Conservation (phyloP, 345 rosid genomes). For the Lenwebbia sp. region DNA sequence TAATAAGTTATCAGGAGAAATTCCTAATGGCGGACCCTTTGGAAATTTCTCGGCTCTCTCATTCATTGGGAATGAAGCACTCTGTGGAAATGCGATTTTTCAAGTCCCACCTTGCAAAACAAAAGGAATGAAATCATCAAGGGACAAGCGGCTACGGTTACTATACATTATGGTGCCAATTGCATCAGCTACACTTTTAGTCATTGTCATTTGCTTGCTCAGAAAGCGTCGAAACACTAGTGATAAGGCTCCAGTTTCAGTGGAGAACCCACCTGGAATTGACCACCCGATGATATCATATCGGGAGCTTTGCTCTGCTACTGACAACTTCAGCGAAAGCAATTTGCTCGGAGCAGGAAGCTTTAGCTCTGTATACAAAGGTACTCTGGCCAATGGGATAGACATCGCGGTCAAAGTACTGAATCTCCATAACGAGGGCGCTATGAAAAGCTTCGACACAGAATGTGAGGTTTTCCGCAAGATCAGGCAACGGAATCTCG, state of each 20-base stretch:
- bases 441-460: neutral
- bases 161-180: neutral
- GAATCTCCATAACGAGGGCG: neutral
- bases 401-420: slow-evolving; percentile 5
- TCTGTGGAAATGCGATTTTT: neutral
- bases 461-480: neutral
- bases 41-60: neutral
- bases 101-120: neutral
- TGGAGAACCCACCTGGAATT: neutral
- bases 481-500: slow-evolving; percentile 3
- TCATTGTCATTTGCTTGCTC: neutral
- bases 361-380: slow-evolving; percentile 1
- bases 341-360: neutral
- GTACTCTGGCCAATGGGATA: neutral
- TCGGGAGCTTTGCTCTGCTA: neutral
- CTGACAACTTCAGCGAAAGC: neutral
- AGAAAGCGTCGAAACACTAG: fast-evolving
- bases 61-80: neutral
- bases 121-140: neutral
- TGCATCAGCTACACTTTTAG: neutral
- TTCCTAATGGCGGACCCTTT: neutral
- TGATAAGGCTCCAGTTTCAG: neutral
- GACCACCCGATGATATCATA: neutral
- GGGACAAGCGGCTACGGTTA: neutral
- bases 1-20: neutral